Percentiles rank a stretch among this genome's conserved stretches.
phyloP scores from a whole-genome alignment of 352 stramenopile genomes.

The Phytophthora idaei region DNA sequence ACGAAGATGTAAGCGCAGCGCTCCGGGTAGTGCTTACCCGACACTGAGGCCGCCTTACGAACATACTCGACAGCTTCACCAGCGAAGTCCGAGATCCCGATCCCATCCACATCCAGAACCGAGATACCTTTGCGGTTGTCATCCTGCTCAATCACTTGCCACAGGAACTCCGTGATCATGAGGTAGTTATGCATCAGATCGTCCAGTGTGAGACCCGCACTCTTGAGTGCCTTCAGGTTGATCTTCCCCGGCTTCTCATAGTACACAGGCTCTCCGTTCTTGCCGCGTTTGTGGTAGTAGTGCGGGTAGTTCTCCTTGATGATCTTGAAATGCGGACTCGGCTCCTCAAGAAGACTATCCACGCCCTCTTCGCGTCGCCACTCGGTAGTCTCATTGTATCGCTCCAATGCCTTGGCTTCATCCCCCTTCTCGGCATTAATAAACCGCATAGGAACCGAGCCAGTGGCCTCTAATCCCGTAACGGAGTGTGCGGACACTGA shows the following conservation, averaged over 20 bases:
- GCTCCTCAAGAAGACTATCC: slow-evolving; percentile 73
- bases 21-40: slow-evolving; percentile 93
- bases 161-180: slow-evolving; percentile 88
- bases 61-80: slow-evolving; percentile 89
- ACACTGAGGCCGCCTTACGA: slow-evolving; percentile 73
- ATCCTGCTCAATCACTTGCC: slow-evolving; percentile 84
- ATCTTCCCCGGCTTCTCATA: slow-evolving; percentile 90
- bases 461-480: slow-evolving; percentile 35
- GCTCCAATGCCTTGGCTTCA: slow-evolving; percentile 57
- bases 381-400: slow-evolving; percentile 75
- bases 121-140: slow-evolving; percentile 88
- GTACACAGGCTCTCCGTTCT: slow-evolving; percentile 83
- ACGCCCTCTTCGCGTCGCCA: slow-evolving; percentile 85
- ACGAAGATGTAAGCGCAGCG: slow-evolving; percentile 94
- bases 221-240: slow-evolving; percentile 85
- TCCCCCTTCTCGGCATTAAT: slow-evolving; percentile 84
- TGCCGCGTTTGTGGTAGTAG: slow-evolving; percentile 89
- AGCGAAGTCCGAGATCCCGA: slow-evolving; percentile 85
- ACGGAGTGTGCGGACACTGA: slow-evolving; percentile 18
- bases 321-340: slow-evolving; percentile 74
- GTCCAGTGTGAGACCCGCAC: slow-evolving; percentile 71
- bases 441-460: slow-evolving; percentile 64
- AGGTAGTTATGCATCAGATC: slow-evolving; percentile 88
- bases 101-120: slow-evolving; percentile 84
- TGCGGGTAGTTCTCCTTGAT: slow-evolving; percentile 94